phyloP scores from a whole-genome alignment of 768 basidiomycete species.

The Suillus lakei region DNA sequence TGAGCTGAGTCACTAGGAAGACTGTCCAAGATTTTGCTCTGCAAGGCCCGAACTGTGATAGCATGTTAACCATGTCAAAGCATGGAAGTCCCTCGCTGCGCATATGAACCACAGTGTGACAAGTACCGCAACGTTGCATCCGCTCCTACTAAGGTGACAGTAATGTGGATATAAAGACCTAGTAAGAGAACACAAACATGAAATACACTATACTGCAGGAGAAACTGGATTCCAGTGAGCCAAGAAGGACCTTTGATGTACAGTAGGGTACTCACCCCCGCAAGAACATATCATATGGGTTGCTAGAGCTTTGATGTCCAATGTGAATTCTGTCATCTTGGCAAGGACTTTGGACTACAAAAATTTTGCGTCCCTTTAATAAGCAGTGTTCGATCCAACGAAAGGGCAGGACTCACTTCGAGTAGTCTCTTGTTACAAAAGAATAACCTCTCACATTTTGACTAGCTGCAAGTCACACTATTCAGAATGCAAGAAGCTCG shows the following conservation, averaged over 20 bases:
- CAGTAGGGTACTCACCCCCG: neutral
- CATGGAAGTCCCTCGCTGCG: neutral
- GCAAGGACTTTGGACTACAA: too few relatives aligned
- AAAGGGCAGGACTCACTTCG: too few relatives aligned
- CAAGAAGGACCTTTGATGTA: too few relatives aligned
- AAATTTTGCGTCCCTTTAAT: too few relatives aligned
- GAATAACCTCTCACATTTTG: too few relatives aligned
- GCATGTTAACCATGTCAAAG: neutral
- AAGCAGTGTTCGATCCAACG: too few relatives aligned
- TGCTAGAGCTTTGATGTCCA: too few relatives aligned
- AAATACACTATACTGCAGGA: constrained; percentile 1
- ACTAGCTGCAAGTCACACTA: too few relatives aligned
- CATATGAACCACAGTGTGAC: neutral
- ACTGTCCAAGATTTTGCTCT: neutral
- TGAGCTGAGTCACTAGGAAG: neutral
- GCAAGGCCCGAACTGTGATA: neutral
- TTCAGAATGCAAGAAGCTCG: too few relatives aligned
- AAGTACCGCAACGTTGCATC: neutral
- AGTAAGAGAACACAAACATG: neutral
- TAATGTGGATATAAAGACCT: neutral
- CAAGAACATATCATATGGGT: neutral
- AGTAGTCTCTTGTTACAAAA: too few relatives aligned
- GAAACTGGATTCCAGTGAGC: neutral
- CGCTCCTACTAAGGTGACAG: neutral
- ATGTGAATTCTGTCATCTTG: too few relatives aligned